Percentiles rank a stretch among this genome's conserved stretches.
Conservation (phyloP, 768 basidiomycete species). For the Russula sp. region DNA sequence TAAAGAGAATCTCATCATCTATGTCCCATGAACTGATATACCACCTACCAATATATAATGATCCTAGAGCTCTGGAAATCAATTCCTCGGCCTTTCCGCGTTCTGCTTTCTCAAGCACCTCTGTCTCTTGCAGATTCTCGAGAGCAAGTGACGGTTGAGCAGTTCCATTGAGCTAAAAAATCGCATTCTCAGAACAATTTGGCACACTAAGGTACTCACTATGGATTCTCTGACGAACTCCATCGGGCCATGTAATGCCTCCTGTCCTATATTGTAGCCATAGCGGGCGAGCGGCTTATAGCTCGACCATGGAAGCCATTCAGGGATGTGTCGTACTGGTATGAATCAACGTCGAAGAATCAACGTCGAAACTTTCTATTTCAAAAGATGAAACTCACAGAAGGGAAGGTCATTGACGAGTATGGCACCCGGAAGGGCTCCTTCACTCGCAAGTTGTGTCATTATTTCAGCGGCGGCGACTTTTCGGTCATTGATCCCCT, state of each 20-base stretch:
- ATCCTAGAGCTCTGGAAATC: constrained; percentile 8
- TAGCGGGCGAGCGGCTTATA: constrained; percentile 9
- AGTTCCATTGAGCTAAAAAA: constrained; percentile 3
- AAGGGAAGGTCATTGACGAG: constrained; percentile 21
- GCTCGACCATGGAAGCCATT: constrained; percentile 17
- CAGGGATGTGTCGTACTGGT: constrained; percentile 9
- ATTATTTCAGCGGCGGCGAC: background rate
- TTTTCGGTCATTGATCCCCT: constrained; percentile 4
- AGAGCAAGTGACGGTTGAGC: constrained; percentile 20
- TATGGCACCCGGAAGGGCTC: background rate
- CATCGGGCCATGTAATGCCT: constrained; percentile 1
- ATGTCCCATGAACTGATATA: background rate
- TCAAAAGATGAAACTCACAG: background rate
- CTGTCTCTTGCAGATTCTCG: constrained; percentile 9
- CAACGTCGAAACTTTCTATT: too few species aligned
- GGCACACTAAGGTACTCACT: background rate
- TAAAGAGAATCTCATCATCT: background rate
- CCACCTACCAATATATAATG: constrained; percentile 9
- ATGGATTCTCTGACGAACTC: constrained; percentile 11
- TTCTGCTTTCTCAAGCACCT: background rate
- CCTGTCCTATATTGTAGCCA: background rate
- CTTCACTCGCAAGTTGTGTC: background rate
- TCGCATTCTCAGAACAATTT: background rate
- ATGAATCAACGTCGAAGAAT: too few species aligned
- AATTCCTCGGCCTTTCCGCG: background rate